Percentiles rank a stretch among this genome's conserved stretches.
phyloP scores from a whole-genome alignment of 1,284 basidiomycete genomes.

The Marasmius tenuissimus region DNA sequence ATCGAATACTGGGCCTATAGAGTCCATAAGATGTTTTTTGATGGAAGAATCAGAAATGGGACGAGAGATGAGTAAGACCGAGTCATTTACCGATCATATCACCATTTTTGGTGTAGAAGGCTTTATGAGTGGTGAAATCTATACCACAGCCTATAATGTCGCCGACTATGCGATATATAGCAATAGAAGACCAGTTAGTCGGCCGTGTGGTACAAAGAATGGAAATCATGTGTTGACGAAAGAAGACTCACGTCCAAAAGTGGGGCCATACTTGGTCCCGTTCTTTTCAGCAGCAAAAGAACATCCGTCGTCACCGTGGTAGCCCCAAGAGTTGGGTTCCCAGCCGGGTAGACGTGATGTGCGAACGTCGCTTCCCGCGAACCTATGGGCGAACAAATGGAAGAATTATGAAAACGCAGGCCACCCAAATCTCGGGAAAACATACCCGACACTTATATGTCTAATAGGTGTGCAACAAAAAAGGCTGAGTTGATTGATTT shows the following conservation, averaged over 20 bases:
- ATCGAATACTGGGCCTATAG: constrained; percentile 67
- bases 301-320: constrained; percentile 90
- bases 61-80: background rate
- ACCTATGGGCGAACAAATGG: constrained; percentile 30
- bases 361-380: constrained; percentile 54
- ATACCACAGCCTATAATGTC: constrained; percentile 90
- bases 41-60: constrained; percentile 1
- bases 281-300: constrained; percentile 74
- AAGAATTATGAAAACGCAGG: constrained; percentile 3
- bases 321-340: constrained; percentile 91
- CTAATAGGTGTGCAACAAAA: constrained; percentile 34
- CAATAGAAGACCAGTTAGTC: no score
- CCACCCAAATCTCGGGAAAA: constrained; percentile 5
- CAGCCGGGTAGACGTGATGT: constrained; percentile 83
- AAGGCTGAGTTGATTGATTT: constrained; percentile 5
- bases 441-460: constrained; percentile 79
- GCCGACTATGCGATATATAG: constrained; percentile 49
- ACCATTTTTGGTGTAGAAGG: constrained; percentile 92
- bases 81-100: constrained; percentile 61
- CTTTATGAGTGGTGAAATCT: constrained; percentile 76
- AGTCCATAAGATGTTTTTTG: constrained; percentile 9
- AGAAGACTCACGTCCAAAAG: constrained; percentile 63
- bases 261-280: constrained; percentile 74
- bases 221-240: constrained; percentile 2
- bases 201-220: background rate